Evolutionary conservation across 2,329 filamentous ascomycete genomes (phyloP).

Genomic region (Nemania sp.): DNA sequence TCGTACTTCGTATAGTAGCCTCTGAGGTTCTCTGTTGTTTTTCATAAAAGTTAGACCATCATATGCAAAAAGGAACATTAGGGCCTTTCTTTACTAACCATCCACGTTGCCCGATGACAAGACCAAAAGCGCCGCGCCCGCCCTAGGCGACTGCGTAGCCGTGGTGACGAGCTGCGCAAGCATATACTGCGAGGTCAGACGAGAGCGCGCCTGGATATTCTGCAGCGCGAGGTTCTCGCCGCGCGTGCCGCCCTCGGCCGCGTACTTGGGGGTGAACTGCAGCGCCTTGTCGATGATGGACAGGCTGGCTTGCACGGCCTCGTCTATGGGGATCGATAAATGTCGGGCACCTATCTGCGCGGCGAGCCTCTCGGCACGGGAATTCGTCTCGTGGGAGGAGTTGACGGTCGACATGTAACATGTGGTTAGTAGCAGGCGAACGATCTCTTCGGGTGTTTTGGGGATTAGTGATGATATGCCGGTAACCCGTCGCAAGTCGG

Average conservation of each 20-base stretch:
- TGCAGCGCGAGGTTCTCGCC: slow-evolving; percentile 21
- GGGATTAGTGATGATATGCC: slow-evolving; percentile 10
- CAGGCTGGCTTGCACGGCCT: slow-evolving; percentile 10
- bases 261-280: slow-evolving; percentile 15
- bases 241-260: slow-evolving; percentile 19
- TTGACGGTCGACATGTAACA: slow-evolving; percentile 22
- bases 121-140: slow-evolving; percentile 14
- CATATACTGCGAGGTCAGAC: slow-evolving; percentile 16
- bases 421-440: slow-evolving; percentile 18
- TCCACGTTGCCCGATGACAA: slow-evolving; percentile 18
- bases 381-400: slow-evolving; percentile 22
- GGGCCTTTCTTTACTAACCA: neutral
- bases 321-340: slow-evolving; percentile 16
- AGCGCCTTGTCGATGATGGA: slow-evolving; percentile 15
- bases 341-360: slow-evolving; percentile 13
- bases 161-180: slow-evolving; percentile 25
- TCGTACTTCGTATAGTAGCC: slow-evolving; percentile 9
- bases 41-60: neutral
- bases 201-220: slow-evolving; percentile 24
- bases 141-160: slow-evolving; percentile 6
- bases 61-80: too few species aligned
- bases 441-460: slow-evolving; percentile 20
- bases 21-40: slow-evolving; percentile 11
- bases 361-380: slow-evolving; percentile 19
- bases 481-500: slow-evolving; percentile 21